A percentile compares a stretch with the other conserved stretches of the same genome.
Evolutionary conservation across 2,329 filamentous ascomycete genomes (phyloP).

Genomic region (Botrytis aclada): DNA sequence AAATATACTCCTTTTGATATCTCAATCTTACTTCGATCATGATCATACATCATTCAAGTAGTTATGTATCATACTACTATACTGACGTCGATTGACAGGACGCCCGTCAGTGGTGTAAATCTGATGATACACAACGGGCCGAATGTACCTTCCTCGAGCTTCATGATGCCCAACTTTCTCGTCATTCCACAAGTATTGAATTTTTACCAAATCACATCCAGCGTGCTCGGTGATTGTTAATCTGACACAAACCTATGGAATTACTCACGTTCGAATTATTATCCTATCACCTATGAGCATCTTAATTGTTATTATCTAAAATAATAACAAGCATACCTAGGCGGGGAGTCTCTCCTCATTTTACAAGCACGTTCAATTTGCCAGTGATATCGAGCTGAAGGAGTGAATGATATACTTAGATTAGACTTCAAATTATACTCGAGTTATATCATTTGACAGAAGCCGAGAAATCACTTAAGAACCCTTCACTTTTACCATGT

Average conservation of each 20-base stretch:
- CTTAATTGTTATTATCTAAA: background rate
- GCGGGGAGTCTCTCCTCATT: background rate
- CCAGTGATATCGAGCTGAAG: background rate
- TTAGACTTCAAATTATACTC: conserved; percentile 1
- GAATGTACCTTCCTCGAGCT: conserved; percentile 13
- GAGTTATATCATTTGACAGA: background rate
- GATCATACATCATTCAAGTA: background rate
- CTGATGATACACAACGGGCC: conserved; percentile 10
- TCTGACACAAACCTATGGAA: conserved; percentile 3
- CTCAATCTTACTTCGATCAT: background rate
- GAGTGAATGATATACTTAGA: background rate
- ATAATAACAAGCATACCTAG: conserved; percentile 4
- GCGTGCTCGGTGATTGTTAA: background rate
- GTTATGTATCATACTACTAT: background rate
- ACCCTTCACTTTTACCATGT: background rate
- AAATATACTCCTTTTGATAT: background rate
- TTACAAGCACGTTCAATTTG: background rate
- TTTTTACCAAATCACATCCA: background rate
- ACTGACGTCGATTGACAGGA: background rate
- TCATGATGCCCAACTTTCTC: background rate
- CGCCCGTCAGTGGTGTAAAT: background rate
- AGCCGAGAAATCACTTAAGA: background rate
- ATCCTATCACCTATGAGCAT: conserved; percentile 1
- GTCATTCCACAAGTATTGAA: conserved; percentile 11
- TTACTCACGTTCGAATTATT: conserved; percentile 11